Base-by-base conservation (phyloP, 768 basidiomycete species). In the Dictyophora rubrovolvata region DNA sequence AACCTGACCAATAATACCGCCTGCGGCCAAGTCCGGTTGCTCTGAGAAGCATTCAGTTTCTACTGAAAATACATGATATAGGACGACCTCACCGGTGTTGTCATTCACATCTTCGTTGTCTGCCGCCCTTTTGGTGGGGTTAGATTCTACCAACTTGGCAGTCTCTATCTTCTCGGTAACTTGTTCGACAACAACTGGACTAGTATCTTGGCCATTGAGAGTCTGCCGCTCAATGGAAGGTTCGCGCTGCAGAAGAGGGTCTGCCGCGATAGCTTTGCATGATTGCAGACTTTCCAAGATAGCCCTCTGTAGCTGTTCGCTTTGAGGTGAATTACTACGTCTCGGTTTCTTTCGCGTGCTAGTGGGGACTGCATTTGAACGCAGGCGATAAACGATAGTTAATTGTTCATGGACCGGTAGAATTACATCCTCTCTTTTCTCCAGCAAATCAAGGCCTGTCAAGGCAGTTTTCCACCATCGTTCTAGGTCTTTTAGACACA, bases 1-100 rank as follows among this genome's bases (percentile, higher is more conserved):
- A 63, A 79, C 85, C 8, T 69, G 79, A 14, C 91, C 92, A 22
- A 95, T 82, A 37, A 90, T 79, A 17, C 71, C 70, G 54, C 56
- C 48, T 7, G 23, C 18, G n/a, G 11, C 49, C n/a, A 50, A 37
- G 14, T 37, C 14, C 7, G 8, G 36, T 37, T 14, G 7, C 8
- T 37, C 36, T 37, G 8, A 14, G 14, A 14, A 14, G 14, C 14
- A 37, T 8, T 37, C 8, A 37, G 36, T 14, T 14, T 14, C 36
- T 8, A 14, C 36, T 37, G 14, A 7, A 37, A 14, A 37, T 37
- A 37, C 14, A n/a, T n/a, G n/a, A 37, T 37, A 37, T 14, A 14
- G 14, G 14, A 8, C 7, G 7, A 37, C 14, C 36, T 37, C 36
- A 37, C 36, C 36, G 36, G 36, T 37, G 36, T 7, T 37, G 14